Conservation (phyloP, 1,284 basidiomycete genomes). For the Rhodofomes roseus region DNA sequence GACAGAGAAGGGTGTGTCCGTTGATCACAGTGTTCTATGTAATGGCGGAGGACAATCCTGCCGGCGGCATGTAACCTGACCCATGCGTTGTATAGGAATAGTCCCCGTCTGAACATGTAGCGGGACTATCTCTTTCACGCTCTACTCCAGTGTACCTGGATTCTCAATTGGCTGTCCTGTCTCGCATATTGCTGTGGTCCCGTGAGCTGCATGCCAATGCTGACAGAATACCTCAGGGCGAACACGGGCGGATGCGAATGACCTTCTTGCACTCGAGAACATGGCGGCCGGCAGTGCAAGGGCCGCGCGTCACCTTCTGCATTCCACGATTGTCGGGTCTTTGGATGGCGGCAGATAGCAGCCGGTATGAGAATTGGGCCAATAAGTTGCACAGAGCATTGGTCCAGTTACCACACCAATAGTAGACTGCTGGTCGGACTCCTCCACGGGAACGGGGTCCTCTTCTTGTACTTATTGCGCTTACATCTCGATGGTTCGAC, state of each 20-base stretch:
- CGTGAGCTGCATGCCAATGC: background rate
- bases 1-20: no score
- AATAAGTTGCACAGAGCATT: background rate
- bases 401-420: no score
- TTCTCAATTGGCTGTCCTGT: background rate
- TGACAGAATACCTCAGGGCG: background rate
- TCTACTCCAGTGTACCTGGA: background rate
- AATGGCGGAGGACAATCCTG: background rate
- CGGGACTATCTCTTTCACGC: background rate
- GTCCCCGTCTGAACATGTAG: background rate
- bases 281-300: background rate
- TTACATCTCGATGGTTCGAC: no score
- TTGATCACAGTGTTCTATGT: background rate
- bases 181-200: background rate
- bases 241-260: background rate
- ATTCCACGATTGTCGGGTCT: background rate
- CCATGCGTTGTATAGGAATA: background rate
- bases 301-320: no score
- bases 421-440: no score
- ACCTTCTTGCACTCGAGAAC: background rate
- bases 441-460: no score
- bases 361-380: background rate
- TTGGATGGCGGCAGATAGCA: background rate
- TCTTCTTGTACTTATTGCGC: no score
- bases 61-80: background rate